Evolutionary conservation across 805 yeast species (phyloP), one percentile per base, ranked within the genome.

Genomic region (Metschnikowia colocasiae): DNA sequence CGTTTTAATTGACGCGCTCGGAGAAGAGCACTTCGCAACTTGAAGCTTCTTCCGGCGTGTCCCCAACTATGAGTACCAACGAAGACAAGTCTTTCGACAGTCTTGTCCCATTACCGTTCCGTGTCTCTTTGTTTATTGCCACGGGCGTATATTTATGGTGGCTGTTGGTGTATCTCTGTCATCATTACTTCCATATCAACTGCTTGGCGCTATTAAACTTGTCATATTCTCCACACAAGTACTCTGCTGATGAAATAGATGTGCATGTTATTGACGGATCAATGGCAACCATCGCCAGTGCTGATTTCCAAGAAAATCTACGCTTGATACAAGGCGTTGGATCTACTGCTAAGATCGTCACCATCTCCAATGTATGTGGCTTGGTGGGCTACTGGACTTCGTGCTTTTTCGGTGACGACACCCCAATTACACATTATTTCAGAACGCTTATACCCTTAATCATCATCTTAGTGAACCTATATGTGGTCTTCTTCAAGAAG

Each of bases 121-220:
- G 83, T 39, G 73, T 81, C 39, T 63, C 81, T 13, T 54, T 78
- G 3, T 63, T 81, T 15, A 51, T 82, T 2, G 70, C 78, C 48
- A 42, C 73, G 3, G 85, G 84, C 4, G 58, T 75, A 4, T 71
- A 78, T 62, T 59, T 81, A 20, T 83, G 87, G 87, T 71, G 67
- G 38, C 45, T 68, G 37, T 72, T 79, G 43, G 64, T 80, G 33
- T 57, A 61, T 47, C 56, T 72, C 19, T 69, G 78, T 47, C 61
- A 61, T 45, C 55, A 54, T 12, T 62, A 61, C 26, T 55, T 58
- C 46, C 63, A 67, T 20, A 68, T 82, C 43, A 82, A 81, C 58
- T 63, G 81, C 20, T 56, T 68, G 37, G 68, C 59, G 52, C 74
- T 74, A 3, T 64, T 73, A 53, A 75, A 70, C 54, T 64, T 69